Evolutionary conservation across 106 monocot species (phyloP).

Genomic region (Triglochin maritima): DNA sequence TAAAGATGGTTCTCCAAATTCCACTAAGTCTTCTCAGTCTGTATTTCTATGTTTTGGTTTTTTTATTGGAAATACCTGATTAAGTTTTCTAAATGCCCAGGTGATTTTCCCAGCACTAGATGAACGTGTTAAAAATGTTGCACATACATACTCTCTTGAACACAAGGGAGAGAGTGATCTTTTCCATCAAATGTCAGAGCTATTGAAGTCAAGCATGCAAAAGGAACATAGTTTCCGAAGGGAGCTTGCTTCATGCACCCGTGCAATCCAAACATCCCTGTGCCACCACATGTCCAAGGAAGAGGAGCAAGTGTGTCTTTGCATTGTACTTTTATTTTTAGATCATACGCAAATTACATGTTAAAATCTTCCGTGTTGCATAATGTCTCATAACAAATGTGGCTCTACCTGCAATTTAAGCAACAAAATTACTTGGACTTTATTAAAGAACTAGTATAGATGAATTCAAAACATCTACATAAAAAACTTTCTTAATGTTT

Average conservation of each 20-base stretch:
- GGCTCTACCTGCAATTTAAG: too few relatives aligned
- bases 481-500: too few relatives aligned
- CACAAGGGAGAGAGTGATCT: conserved; percentile 91
- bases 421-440: too few relatives aligned
- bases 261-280: conserved; percentile 85
- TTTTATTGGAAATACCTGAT: background rate
- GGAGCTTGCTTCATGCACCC: conserved; percentile 85
- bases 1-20: too few relatives aligned
- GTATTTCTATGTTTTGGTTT: background rate
- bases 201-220: conserved; percentile 47
- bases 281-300: conserved; percentile 97
- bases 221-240: conserved; percentile 49
- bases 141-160: conserved; percentile 85
- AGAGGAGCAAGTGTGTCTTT: conserved; percentile 73
- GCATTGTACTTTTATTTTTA: background rate
- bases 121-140: conserved; percentile 92
- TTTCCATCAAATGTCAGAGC: conserved; percentile 57
- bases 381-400: too few relatives aligned
- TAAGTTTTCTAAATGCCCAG: conserved; percentile 20
- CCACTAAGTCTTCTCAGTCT: too few relatives aligned
- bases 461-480: too few relatives aligned
- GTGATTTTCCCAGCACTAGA: conserved; percentile 99
- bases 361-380: too few relatives aligned
- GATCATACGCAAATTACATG: background rate
- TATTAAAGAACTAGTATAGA: too few relatives aligned